Percentiles rank a stretch among this genome's conserved stretches.
phyloP scores from a whole-genome alignment of 495 filamentous ascomycete species.

The Choiromyces venosus region DNA sequence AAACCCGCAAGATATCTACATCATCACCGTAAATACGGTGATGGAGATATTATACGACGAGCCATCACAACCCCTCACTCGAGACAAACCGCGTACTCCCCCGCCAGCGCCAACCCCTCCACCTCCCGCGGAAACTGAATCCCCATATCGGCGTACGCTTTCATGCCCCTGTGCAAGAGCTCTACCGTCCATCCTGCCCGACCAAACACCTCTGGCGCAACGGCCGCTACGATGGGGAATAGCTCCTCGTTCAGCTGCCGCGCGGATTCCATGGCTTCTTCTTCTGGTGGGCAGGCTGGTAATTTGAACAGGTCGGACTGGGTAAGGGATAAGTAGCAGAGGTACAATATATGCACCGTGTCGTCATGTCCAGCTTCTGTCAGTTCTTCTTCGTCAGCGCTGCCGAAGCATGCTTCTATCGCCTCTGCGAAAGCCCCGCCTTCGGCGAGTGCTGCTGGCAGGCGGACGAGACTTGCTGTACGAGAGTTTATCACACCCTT shows the following conservation, averaged over 20 bases:
- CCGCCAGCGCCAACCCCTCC: constrained; percentile 23
- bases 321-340: constrained; percentile 32
- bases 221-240: constrained; percentile 22
- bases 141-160: constrained; percentile 18
- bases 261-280: constrained; percentile 17
- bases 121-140: background rate
- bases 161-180: constrained; percentile 34
- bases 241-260: constrained; percentile 23
- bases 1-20: too few species aligned
- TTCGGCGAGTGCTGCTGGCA: constrained; percentile 10
- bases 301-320: background rate
- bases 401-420: constrained; percentile 30
- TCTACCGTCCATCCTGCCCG: constrained; percentile 27
- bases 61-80: constrained; percentile 11
- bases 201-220: constrained; percentile 31
- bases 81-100: constrained; percentile 12
- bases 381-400: constrained; percentile 12
- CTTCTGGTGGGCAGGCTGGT: background rate
- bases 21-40: too few species aligned
- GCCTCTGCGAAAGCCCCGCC: constrained; percentile 10
- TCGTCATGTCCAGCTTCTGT: constrained; percentile 29
- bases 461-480: constrained; percentile 2
- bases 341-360: constrained; percentile 34
- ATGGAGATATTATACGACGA: background rate
- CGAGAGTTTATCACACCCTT: constrained; percentile 4